Conservation (phyloP, 176 grass and related monocot species). For the Aegilops umbellulata region DNA sequence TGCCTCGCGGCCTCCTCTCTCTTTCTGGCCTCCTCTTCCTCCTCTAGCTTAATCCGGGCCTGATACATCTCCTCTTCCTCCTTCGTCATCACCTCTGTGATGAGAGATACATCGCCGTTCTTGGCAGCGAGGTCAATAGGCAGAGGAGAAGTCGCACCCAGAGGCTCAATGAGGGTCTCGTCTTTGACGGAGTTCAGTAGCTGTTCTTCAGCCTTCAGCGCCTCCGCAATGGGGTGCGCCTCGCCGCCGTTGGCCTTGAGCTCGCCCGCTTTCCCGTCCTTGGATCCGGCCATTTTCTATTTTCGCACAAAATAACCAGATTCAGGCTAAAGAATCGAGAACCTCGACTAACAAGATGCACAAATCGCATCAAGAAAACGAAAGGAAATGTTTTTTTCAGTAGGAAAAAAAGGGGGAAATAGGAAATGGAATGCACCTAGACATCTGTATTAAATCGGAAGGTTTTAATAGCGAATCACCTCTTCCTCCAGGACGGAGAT, state of each 20-base stretch:
- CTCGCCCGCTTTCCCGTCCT: slow-evolving; percentile 6
- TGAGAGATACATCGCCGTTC: slow-evolving; percentile 66
- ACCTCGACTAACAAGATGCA: neutral
- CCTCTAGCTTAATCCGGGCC: slow-evolving; percentile 44
- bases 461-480: slow-evolving; percentile 31
- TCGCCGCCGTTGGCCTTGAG: neutral
- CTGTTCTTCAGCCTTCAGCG: slow-evolving; percentile 25
- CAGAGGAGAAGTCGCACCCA: slow-evolving; percentile 15
- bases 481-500: slow-evolving; percentile 89
- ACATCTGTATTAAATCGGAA: neutral
- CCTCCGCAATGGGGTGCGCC: neutral
- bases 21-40: slow-evolving; percentile 46
- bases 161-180: neutral
- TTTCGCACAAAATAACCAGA: neutral
- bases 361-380: neutral
- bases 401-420: neutral
- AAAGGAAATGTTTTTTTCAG: neutral
- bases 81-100: slow-evolving; percentile 63
- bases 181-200: slow-evolving; percentile 13
- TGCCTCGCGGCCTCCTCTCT: slow-evolving; percentile 37
- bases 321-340: neutral
- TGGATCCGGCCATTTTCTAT: slow-evolving; percentile 41
- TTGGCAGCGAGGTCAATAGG: slow-evolving; percentile 70
- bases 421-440: neutral
- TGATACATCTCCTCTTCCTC: slow-evolving; percentile 68